Base-by-base conservation (phyloP, 2,329 filamentous ascomycete genomes). In the Dactylella cylindrospora region DNA sequence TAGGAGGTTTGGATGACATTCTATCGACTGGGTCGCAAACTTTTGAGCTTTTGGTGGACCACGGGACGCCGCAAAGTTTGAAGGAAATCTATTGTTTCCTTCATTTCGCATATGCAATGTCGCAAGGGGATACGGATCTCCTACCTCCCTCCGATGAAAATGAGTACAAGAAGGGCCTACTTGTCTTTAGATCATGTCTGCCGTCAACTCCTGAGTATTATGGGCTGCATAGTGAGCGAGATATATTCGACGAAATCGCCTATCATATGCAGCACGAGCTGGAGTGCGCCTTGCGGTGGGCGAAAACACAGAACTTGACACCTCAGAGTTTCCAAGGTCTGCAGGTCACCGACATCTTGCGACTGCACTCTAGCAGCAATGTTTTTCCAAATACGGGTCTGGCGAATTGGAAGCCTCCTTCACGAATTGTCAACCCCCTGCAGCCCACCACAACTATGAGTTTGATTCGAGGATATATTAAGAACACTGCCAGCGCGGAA, bases 1-100 rank as follows among this genome's bases (percentile, higher is more conserved):
- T 62, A 35, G 49, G 43, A 38, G 54, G 49, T 38, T 19, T 62
- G 3, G 57, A 62, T 19, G 44, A 62, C 13, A 62, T 62, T 36
- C 22, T 62, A 8, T 54, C 36, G 13, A 62, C 50, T 23, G 57
- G 57, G 2, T 62, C 57, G 5, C 57, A 62, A 22, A 62, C 57
- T 19, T 62, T 32, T 15, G 57, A 62, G 20, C 53, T 54, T 49
- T 43, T 62, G 7, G 22, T 62, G 20, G 57, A 62, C 19, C 57
- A 62, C 20, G 40, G 54, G 31, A 62, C 57, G 3, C 57, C 57
- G 22, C 49, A 54, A 25, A 54, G 49, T n/a, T 43, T 62, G 13
- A 54, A 49, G 23, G 41, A 62, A 49, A 62, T 62, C n/a, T 62
- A 62, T 38, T 62, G 57, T 32, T 62, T 62, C 38, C 49, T 62